A percentile compares a stretch with the other conserved stretches of the same genome.
Conservation (phyloP, 805 yeast species). For the Candida adriatica region DNA sequence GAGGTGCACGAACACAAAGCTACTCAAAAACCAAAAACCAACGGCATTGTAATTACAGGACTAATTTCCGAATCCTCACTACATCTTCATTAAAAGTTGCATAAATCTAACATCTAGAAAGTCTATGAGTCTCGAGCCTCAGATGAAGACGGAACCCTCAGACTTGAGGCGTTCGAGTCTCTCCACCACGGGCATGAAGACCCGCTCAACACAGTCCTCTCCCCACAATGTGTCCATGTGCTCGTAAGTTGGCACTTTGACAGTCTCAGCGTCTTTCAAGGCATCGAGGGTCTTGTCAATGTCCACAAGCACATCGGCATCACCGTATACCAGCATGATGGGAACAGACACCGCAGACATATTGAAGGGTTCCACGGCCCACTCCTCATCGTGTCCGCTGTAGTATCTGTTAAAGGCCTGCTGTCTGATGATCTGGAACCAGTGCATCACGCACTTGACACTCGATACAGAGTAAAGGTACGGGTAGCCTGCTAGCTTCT, state of each 20-base stretch:
- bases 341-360: constrained; percentile 44
- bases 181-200: constrained; percentile 39
- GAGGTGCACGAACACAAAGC: too few relatives aligned
- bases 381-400: constrained; percentile 27
- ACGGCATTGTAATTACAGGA: too few relatives aligned
- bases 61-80: too few relatives aligned
- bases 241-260: constrained; percentile 54
- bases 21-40: neutral
- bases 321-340: constrained; percentile 63
- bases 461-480: constrained; percentile 78
- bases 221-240: constrained; percentile 84
- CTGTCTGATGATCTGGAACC: constrained; percentile 74
- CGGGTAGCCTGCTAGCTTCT: constrained; percentile 66
- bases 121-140: too few relatives aligned
- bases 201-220: constrained; percentile 38
- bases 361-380: constrained; percentile 1
- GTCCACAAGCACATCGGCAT: constrained; percentile 63
- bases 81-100: too few relatives aligned
- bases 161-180: constrained; percentile 28
- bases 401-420: constrained; percentile 72
- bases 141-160: constrained; percentile 10
- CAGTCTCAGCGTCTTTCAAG: constrained; percentile 34
- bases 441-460: constrained; percentile 75
- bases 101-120: too few relatives aligned
- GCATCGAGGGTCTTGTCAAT: constrained; percentile 52